A percentile compares a stretch with the other conserved stretches of the same genome.
These are phyloP conservation scores for Fusarium guadeloupense DNA, from an alignment of 2,329 filamentous ascomycete genomes.

Conservation along the genomic window DNA sequence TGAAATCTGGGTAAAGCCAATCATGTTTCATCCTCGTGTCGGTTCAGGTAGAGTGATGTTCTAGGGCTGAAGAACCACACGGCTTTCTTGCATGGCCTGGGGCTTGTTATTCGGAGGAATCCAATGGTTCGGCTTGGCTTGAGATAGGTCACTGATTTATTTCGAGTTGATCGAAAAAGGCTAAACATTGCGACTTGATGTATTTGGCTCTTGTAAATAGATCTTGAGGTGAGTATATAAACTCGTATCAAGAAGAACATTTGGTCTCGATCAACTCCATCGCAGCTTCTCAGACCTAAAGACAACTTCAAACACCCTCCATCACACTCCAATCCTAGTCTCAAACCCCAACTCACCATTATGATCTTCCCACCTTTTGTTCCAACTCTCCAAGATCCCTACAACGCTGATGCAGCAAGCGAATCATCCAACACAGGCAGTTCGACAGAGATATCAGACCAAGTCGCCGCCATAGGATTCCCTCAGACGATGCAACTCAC, in stretches of 20 bases:
- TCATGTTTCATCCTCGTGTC: neutral
- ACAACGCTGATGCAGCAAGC: neutral
- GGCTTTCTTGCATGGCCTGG: too few relatives aligned
- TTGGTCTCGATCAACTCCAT: neutral
- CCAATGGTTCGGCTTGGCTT: neutral
- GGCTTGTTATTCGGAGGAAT: neutral
- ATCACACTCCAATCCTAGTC: neutral
- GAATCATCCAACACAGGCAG: neutral
- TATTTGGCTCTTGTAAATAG: neutral
- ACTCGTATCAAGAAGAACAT: neutral
- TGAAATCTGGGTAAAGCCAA: neutral
- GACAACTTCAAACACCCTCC: neutral
- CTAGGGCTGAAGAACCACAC: too few relatives aligned
- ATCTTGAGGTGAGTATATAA: neutral
- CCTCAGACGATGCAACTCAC: constrained; percentile 27
- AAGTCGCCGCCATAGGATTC: constrained; percentile 19
- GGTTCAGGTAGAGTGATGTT: neutral
- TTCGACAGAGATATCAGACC: constrained; percentile 14
- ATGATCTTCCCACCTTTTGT: constrained; percentile 30
- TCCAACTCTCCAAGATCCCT: neutral
- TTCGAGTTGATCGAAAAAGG: neutral
- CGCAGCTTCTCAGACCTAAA: neutral
- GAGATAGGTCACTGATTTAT: neutral
- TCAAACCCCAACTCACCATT: neutral
- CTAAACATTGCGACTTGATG: neutral